These are phyloP conservation scores for Sarocladium strictum DNA, from an alignment of 2,329 filamentous ascomycete genomes.

Conservation along the genomic window DNA sequence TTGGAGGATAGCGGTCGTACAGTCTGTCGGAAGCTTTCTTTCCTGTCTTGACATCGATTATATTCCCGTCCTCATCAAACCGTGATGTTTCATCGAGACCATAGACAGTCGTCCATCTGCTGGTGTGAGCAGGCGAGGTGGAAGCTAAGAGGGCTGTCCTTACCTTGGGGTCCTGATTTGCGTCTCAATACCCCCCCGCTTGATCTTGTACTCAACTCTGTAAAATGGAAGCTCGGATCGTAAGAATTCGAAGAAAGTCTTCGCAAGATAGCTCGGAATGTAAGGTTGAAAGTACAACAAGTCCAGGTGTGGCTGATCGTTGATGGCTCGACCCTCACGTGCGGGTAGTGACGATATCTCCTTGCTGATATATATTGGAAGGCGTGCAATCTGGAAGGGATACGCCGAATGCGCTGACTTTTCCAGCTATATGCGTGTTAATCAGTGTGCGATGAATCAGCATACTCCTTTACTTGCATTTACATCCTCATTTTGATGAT, in stretches of 20 bases:
- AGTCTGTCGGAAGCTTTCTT: conserved; percentile 43
- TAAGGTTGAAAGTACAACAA: conserved; percentile 73
- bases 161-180: conserved; percentile 51
- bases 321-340: conserved; percentile 48
- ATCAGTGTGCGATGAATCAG: background rate
- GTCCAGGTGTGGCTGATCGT: conserved; percentile 64
- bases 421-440: conserved; percentile 14
- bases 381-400: conserved; percentile 42
- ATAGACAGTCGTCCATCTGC: conserved; percentile 48
- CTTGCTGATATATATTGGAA: conserved; percentile 31
- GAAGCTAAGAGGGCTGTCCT: background rate
- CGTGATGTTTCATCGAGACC: conserved; percentile 55
- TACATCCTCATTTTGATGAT: background rate
- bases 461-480: background rate
- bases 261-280: conserved; percentile 49
- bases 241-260: conserved; percentile 63
- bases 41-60: conserved; percentile 38
- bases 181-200: conserved; percentile 56
- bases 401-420: conserved; percentile 39
- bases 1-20: conserved; percentile 50
- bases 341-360: conserved; percentile 42
- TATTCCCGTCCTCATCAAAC: conserved; percentile 42
- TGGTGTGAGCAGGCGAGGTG: background rate
- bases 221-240: conserved; percentile 70
- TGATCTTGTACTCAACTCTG: conserved; percentile 67